Conservation (phyloP, 106 monocot genomes). For the Dendrobium chrysotoxum region DNA sequence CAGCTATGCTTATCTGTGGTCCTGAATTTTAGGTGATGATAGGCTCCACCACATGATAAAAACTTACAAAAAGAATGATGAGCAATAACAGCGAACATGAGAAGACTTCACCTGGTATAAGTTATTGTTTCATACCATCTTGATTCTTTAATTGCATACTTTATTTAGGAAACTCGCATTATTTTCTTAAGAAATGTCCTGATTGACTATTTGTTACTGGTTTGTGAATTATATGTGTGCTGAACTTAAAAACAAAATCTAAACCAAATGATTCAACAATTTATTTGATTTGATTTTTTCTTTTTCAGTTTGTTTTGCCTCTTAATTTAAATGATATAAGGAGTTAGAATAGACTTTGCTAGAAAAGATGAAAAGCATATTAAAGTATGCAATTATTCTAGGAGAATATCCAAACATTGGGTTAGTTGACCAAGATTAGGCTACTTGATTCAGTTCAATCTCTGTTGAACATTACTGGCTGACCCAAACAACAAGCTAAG, state of each 20-base stretch:
- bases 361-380: neutral
- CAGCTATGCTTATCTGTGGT: neutral
- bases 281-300: neutral
- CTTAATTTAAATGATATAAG: neutral
- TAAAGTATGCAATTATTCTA: neutral
- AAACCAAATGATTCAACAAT: neutral
- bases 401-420: neutral
- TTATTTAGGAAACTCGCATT: neutral
- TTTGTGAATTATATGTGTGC: neutral
- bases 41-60: neutral
- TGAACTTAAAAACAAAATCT: neutral
- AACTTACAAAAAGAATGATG: neutral
- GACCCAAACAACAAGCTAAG: neutral
- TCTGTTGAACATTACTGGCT: neutral
- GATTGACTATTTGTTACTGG: neutral
- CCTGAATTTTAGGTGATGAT: conserved; percentile 2
- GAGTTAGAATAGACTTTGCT: neutral
- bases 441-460: neutral
- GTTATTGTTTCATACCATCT: conserved; percentile 1
- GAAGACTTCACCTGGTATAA: conserved; percentile 1
- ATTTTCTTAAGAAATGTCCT: neutral
- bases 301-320: too few species aligned
- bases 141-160: neutral
- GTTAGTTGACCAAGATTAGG: neutral
- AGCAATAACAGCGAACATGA: neutral